Base-by-base conservation (phyloP, 805 yeast species). In the Debaryomyces tyrocola region DNA sequence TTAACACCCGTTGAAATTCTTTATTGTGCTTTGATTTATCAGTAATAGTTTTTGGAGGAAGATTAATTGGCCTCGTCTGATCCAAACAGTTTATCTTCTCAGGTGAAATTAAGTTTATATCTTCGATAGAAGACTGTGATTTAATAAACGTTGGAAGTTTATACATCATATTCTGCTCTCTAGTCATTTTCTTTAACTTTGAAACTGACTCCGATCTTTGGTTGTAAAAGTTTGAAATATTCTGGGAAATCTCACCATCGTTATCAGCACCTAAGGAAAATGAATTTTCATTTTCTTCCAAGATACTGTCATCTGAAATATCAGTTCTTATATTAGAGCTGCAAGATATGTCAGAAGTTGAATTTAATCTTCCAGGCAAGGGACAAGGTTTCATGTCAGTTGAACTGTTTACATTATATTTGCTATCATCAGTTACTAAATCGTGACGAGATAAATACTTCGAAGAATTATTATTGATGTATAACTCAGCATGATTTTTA, bases 1-100 rank as follows among this genome's bases (percentile, higher is more conserved):
- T 60, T 41, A 80, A 70, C 21, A 74, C 52, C 63, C 68, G 70
- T 39, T 74, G 66, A 45, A 84, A 75, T 56, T 84, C 83, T 40
- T 66, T 70, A 53, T 82, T 83, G 56, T 85, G 91, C 46, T 71
- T 71, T 29, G 67, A 59, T 36, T 74, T 74, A 56, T 85, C 91
- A 10, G 57, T 60, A 3, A 66, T 57, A 34, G 72, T 68, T 59
- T 85, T 85, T 5, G 90, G 90, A 5, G 91, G 91, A 38, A 84
- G 61, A 78, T 88, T 82, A 41, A 82, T 76, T 3, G 91, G 91
- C 53, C 91, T 73, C 1, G 89, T 77, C 37, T 80, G 81, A 43
- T 84, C 76, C 33, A 84, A 63, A 9, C 67, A 62, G 20, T 73
- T 74, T 33, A 82, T 59, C 54, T 85, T 85, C 55, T 84, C 86